These are phyloP conservation scores for Acer campestre DNA, from an alignment of 345 rosid genomes.

Conservation along the genomic window DNA sequence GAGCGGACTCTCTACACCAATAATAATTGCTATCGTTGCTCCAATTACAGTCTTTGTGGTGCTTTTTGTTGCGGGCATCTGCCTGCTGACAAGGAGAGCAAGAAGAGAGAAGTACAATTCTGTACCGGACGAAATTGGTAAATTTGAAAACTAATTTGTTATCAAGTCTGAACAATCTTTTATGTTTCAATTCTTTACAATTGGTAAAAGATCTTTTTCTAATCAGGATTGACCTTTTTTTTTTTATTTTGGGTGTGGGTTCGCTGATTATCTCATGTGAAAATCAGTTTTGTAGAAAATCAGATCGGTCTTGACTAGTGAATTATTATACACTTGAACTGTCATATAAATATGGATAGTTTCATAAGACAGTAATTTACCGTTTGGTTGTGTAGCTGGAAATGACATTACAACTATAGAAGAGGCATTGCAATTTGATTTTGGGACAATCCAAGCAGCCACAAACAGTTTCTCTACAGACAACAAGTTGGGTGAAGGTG, in stretches of 20 bases:
- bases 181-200: neutral
- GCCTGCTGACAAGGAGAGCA: constrained; percentile 31
- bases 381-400: constrained; percentile 29
- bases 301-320: too few species aligned
- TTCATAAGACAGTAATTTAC: neutral
- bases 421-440: constrained; percentile 50
- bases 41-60: constrained; percentile 25
- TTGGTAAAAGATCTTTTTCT: neutral
- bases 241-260: too few species aligned
- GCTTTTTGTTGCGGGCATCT: constrained; percentile 31
- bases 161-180: too few species aligned
- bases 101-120: constrained; percentile 30
- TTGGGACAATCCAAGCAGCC: constrained; percentile 40
- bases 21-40: constrained; percentile 30
- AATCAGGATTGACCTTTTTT: too few species aligned
- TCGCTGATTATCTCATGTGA: too few species aligned
- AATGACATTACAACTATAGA: constrained; percentile 28
- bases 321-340: too few species aligned
- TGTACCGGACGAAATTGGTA: constrained; percentile 38
- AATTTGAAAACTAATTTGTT: too few species aligned
- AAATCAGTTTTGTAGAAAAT: too few species aligned
- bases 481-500: constrained; percentile 71
- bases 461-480: constrained; percentile 49
- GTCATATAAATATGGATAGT: neutral
- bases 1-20: constrained; percentile 5